phyloP scores from a whole-genome alignment of 2,329 filamentous ascomycete species.

The Mariannaea sp. region DNA sequence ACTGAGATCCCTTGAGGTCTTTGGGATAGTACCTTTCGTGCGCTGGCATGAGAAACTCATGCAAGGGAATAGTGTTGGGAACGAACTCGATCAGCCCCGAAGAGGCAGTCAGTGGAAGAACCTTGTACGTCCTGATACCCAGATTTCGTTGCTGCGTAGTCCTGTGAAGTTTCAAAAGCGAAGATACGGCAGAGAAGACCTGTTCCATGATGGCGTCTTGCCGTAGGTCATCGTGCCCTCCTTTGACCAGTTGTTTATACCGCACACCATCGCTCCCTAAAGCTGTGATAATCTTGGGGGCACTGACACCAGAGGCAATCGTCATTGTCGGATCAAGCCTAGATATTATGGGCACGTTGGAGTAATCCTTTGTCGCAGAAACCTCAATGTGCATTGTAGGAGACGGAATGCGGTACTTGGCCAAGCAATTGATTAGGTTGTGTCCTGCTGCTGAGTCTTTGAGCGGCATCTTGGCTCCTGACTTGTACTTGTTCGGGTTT shows the following conservation, averaged over 20 bases:
- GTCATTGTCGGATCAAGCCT: slow-evolving; percentile 76
- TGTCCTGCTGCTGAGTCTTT: slow-evolving; percentile 67
- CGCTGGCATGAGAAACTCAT: slow-evolving; percentile 89
- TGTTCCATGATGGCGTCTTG: slow-evolving; percentile 99
- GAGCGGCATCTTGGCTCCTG: slow-evolving; percentile 66
- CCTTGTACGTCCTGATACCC: slow-evolving; percentile 95
- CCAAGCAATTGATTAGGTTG: slow-evolving; percentile 65
- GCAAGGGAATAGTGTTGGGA: slow-evolving; percentile 86
- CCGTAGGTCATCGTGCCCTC: slow-evolving; percentile 91
- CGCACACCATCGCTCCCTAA: slow-evolving; percentile 75
- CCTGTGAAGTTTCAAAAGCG: slow-evolving; percentile 83
- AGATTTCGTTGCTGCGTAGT: slow-evolving; percentile 86
- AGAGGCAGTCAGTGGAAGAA: slow-evolving; percentile 81
- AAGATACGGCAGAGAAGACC: slow-evolving; percentile 94
- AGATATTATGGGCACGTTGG: slow-evolving; percentile 71
- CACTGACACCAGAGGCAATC: slow-evolving; percentile 88
- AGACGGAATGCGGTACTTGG: slow-evolving; percentile 75
- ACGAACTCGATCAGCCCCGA: slow-evolving; percentile 98
- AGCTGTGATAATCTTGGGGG: slow-evolving; percentile 89
- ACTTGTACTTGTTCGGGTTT: slow-evolving; percentile 68
- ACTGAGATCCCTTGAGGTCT: slow-evolving; percentile 76
- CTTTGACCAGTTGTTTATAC: slow-evolving; percentile 94
- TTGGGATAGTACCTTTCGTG: slow-evolving; percentile 86
- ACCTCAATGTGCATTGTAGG: slow-evolving; percentile 87
- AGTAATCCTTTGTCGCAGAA: slow-evolving; percentile 75